phyloP scores from a whole-genome alignment of 2,329 filamentous ascomycete genomes.

The Erysiphe neolycopersici region DNA sequence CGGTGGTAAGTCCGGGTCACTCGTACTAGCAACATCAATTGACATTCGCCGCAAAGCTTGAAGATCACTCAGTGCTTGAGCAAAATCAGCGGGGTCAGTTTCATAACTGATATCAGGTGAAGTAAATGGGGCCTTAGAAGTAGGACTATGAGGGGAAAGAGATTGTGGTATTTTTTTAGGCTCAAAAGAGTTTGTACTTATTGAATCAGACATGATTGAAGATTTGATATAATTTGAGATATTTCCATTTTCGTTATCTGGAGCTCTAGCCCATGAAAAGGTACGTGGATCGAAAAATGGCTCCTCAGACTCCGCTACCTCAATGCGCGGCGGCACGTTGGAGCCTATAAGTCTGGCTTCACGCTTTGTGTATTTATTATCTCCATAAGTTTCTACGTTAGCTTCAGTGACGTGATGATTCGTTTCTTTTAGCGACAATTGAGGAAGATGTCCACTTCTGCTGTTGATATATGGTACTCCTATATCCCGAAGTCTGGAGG shows the following conservation, averaged over 20 bases:
- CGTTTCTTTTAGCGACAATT: slow-evolving; percentile 32
- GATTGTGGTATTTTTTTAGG: slow-evolving; percentile 15
- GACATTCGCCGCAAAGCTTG: slow-evolving; percentile 52
- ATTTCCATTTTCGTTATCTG: slow-evolving; percentile 9
- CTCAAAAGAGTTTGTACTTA: slow-evolving; percentile 10
- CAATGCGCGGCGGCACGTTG: slow-evolving; percentile 17
- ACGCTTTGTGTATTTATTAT: slow-evolving; percentile 23
- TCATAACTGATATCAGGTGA: slow-evolving; percentile 50
- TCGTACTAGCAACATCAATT: slow-evolving; percentile 39
- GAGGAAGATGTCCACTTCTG: slow-evolving; percentile 11
- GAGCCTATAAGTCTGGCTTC: slow-evolving; percentile 34
- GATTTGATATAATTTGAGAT: slow-evolving; percentile 9
- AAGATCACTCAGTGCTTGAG: slow-evolving; percentile 46
- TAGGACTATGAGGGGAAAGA: slow-evolving; percentile 17
- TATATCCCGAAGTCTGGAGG: slow-evolving; percentile 14
- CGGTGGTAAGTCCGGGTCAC: slow-evolving; percentile 49
- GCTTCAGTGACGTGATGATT: slow-evolving; percentile 52
- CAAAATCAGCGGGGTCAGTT: slow-evolving; percentile 41
- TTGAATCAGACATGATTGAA: slow-evolving; percentile 10
- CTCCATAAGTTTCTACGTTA: slow-evolving; percentile 47
- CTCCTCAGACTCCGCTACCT: slow-evolving; percentile 13
- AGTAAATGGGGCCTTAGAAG: slow-evolving; percentile 33
- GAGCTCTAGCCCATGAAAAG: slow-evolving; percentile 6
- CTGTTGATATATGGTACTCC: slow-evolving; percentile 14
- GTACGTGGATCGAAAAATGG: slow-evolving; percentile 9